Evolutionary conservation across 306 rosid species (phyloP).

Genomic region (Inga laurina): DNA sequence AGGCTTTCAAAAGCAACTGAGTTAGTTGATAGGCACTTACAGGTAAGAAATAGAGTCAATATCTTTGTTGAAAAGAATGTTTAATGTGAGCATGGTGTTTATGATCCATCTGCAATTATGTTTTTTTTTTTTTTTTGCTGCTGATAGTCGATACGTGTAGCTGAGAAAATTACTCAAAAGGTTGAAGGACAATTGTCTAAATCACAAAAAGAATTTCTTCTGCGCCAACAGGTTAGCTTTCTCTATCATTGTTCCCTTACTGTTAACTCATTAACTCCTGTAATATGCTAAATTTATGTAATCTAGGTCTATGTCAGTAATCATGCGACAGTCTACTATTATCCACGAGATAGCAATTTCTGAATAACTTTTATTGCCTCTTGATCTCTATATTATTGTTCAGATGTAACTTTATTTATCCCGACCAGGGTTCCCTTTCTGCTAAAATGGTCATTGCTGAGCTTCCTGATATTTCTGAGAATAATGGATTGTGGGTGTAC

Average conservation of each 20-base stretch:
- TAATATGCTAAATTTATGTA: constrained; percentile 6
- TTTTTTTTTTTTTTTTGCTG: constrained; percentile 37
- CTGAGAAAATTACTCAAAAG: constrained; percentile 97
- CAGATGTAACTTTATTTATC: constrained; percentile 14
- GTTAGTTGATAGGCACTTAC: constrained; percentile 95
- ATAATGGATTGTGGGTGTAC: constrained; percentile 13
- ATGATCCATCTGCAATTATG: constrained; percentile 33
- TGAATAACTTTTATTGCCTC: constrained; percentile 27
- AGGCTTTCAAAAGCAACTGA: constrained; percentile 98
- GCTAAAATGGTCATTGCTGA: constrained; percentile 20
- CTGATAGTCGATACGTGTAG: constrained; percentile 94
- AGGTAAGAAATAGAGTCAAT: constrained; percentile 50
- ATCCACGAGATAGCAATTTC: constrained; percentile 13
- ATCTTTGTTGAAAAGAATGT: neutral
- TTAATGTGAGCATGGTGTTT: constrained; percentile 29
- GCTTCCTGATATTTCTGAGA: constrained; percentile 5
- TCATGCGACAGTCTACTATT: constrained; percentile 18
- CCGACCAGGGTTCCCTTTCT: constrained; percentile 9
- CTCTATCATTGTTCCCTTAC: constrained; percentile 26
- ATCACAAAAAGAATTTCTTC: constrained; percentile 96
- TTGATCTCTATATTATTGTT: neutral
- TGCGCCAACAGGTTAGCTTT: constrained; percentile 92
- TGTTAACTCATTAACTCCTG: constrained; percentile 11
- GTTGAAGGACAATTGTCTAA: constrained; percentile 98
- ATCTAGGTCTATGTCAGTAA: constrained; percentile 12